phyloP scores from a whole-genome alignment of 441 rosid species.

The Brassica balearica region DNA sequence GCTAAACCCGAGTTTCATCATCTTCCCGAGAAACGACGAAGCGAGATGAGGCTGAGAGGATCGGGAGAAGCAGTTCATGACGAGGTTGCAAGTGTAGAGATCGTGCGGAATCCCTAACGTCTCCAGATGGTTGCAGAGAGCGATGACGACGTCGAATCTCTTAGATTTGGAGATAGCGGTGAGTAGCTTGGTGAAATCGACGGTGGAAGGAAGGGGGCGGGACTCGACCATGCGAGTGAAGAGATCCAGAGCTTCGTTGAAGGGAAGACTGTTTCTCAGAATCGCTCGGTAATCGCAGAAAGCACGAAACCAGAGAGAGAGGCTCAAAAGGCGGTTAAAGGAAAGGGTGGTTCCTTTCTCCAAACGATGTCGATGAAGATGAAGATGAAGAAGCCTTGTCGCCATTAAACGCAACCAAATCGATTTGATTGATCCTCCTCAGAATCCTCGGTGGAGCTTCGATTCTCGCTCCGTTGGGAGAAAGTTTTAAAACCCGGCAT shows the following conservation, averaged over 20 bases:
- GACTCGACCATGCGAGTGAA: constrained; percentile 38
- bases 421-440: constrained; percentile 3
- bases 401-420: constrained; percentile 18
- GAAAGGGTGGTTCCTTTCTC: constrained; percentile 31
- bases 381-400: constrained; percentile 18
- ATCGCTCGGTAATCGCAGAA: constrained; percentile 32
- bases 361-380: constrained; percentile 17
- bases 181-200: constrained; percentile 35
- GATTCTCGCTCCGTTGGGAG: background rate
- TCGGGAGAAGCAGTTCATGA: constrained; percentile 29
- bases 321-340: constrained; percentile 20
- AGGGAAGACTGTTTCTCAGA: constrained; percentile 16
- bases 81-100: constrained; percentile 31
- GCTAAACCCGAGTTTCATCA: constrained; percentile 41
- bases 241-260: constrained; percentile 34
- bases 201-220: constrained; percentile 31
- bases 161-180: constrained; percentile 28
- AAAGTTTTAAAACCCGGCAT: too few species aligned
- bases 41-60: constrained; percentile 26
- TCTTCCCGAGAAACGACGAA: constrained; percentile 30
- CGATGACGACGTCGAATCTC: constrained; percentile 25
- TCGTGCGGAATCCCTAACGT: constrained; percentile 22
- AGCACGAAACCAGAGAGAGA: constrained; percentile 38
- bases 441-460: background rate
- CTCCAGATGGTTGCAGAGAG: constrained; percentile 17